These are phyloP conservation scores for Coprinopsis marcescibilis DNA, from an alignment of 768 basidiomycete species.

Conservation along the genomic window DNA sequence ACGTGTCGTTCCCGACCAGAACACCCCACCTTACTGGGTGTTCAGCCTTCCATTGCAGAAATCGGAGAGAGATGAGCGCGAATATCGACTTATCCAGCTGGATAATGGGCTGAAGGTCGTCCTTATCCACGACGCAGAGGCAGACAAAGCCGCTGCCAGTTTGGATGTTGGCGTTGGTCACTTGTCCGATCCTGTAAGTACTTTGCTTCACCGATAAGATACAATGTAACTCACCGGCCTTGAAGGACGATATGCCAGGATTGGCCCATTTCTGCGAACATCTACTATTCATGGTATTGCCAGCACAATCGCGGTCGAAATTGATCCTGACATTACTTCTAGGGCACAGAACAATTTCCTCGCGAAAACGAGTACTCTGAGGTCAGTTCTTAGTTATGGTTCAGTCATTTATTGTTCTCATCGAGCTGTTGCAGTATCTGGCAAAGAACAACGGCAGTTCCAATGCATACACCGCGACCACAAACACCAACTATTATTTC, in stretches of 20 bases:
- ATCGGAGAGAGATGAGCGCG: constrained; percentile 72
- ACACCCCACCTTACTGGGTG: constrained; percentile 41
- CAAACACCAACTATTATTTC: constrained; percentile 89
- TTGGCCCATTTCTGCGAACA: constrained; percentile 97
- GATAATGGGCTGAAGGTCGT: constrained; percentile 86
- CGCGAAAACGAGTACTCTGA: constrained; percentile 93
- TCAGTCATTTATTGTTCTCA: background rate
- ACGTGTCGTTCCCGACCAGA: constrained; percentile 23
- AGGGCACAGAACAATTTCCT: constrained; percentile 83
- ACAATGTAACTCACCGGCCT: background rate
- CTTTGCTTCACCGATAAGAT: background rate
- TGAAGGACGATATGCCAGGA: constrained; percentile 81
- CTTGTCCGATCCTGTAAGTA: constrained; percentile 81
- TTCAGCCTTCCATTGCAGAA: constrained; percentile 61
- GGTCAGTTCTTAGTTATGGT: constrained; percentile 31
- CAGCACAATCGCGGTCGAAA: constrained; percentile 4
- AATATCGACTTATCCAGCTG: constrained; percentile 78
- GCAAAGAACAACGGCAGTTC: constrained; percentile 78
- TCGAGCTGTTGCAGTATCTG: constrained; percentile 45
- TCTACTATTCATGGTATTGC: constrained; percentile 81
- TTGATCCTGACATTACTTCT: constrained; percentile 6
- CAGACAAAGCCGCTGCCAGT: constrained; percentile 94
- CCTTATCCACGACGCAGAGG: constrained; percentile 74
- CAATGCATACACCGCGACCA: constrained; percentile 90
- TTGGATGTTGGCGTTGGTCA: constrained; percentile 95